These are phyloP conservation scores for Entomortierella lignicola DNA, from an alignment of 192 early-diverging fungal genomes.

Conservation along the genomic window DNA sequence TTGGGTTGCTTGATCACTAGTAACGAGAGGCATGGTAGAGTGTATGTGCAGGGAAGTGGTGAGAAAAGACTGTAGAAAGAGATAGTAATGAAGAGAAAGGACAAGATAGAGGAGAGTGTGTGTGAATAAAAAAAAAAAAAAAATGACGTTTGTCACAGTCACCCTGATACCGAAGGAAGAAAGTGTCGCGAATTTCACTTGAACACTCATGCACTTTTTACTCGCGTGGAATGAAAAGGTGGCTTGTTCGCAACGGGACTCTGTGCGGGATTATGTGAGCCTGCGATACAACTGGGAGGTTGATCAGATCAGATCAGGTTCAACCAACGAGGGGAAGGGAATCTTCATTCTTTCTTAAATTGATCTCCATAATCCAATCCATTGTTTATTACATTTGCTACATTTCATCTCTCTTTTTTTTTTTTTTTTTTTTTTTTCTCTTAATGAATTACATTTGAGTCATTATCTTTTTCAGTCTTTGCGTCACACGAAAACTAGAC, in stretches of 20 bases:
- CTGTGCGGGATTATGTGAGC: background rate
- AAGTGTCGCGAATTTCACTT: no score
- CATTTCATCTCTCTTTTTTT: constrained; percentile 3
- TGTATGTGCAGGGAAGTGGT: background rate
- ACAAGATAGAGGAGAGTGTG: background rate
- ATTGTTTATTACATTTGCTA: constrained; percentile 1
- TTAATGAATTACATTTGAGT: background rate
- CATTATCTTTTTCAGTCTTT: background rate
- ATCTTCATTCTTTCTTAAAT: background rate
- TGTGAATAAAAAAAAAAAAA: background rate
- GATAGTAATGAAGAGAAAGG: background rate
- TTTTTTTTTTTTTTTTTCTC: background rate
- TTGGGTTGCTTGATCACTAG: constrained; percentile 50
- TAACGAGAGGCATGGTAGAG: constrained; percentile 63
- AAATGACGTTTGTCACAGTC: background rate
- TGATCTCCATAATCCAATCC: no score
- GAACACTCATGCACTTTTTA: background rate
- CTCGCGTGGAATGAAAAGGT: constrained; percentile 4
- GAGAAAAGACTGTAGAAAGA: background rate
- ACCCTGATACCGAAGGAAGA: background rate
- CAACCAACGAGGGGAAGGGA: background rate
- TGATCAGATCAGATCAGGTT: background rate
- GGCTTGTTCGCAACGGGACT: constrained; percentile 5
- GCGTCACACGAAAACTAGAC: constrained; percentile 3
- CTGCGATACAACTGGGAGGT: background rate